Percentiles rank a stretch among this genome's conserved stretches.
phyloP scores from a whole-genome alignment of 805 yeast genomes.

The Komagataella phaffii region DNA sequence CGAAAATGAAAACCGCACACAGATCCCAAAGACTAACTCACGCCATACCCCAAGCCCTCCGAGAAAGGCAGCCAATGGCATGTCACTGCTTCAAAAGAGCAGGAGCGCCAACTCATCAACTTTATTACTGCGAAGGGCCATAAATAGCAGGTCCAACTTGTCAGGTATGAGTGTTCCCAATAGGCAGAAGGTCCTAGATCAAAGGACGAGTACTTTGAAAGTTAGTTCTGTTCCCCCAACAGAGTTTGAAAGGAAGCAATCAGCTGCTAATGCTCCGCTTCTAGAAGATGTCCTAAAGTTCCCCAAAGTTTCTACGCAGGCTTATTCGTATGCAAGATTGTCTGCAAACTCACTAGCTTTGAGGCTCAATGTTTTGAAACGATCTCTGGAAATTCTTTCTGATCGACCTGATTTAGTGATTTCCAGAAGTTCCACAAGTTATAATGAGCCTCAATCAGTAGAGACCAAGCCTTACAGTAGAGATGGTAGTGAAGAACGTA shows the following conservation, averaged over 20 bases:
- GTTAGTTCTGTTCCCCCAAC: neutral
- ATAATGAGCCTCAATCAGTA: neutral
- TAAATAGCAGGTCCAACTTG: neutral
- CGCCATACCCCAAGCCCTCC: neutral
- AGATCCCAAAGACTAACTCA: neutral
- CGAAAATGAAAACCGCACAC: neutral
- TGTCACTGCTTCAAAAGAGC: neutral
- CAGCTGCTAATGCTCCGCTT: conserved; percentile 1
- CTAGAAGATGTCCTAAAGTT: conserved; percentile 39
- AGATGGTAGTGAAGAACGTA: conserved; percentile 6
- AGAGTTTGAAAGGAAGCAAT: neutral
- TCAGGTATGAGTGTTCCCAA: neutral
- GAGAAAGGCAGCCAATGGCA: neutral
- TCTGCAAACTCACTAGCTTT: conserved; percentile 73
- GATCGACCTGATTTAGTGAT: conserved; percentile 41
- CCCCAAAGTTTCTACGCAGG: conserved; percentile 71
- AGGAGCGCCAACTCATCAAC: neutral
- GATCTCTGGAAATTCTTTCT: conserved; percentile 62
- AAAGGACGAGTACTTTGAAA: neutral
- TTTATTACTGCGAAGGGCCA: neutral
- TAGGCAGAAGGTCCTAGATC: neutral
- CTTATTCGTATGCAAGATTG: conserved; percentile 73
- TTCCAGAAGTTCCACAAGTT: conserved; percentile 6
- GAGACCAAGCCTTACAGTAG: neutral
- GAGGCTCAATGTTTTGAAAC: conserved; percentile 56